Conservation (phyloP, 257 asterid species). For the Orobanche coerulescens region DNA sequence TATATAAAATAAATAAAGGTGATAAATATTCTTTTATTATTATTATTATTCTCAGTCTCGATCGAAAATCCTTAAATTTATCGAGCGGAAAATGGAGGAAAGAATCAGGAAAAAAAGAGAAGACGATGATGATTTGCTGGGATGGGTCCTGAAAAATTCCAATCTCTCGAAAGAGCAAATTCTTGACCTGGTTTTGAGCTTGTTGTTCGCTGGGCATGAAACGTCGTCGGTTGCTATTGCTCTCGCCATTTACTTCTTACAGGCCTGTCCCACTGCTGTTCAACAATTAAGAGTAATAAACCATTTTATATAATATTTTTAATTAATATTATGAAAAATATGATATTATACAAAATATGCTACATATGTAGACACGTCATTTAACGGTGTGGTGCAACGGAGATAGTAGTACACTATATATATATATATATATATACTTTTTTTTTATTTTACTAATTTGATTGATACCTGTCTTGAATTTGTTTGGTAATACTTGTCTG, state of each 20-base stretch:
- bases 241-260: conserved; percentile 69
- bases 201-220: conserved; percentile 88
- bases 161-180: conserved; percentile 77
- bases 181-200: conserved; percentile 69
- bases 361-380: too few species aligned
- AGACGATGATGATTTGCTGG: conserved; percentile 63
- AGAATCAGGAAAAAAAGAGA: conserved; percentile 30
- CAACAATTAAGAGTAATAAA: conserved; percentile 25
- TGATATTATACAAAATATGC: too few species aligned
- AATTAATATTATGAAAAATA: too few species aligned
- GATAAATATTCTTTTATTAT: not conserved
- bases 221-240: conserved; percentile 82
- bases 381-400: too few species aligned
- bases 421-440: not conserved
- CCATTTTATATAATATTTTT: not conserved
- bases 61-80: conserved; percentile 61
- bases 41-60: conserved; percentile 44
- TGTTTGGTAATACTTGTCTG: too few species aligned
- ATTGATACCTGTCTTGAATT: too few species aligned
- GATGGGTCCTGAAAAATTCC: conserved; percentile 77
- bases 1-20: not conserved
- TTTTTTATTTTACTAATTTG: not conserved
- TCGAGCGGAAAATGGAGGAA: conserved; percentile 72
- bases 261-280: conserved; percentile 58
- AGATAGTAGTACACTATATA: too few species aligned